Conservation (phyloP, 202 grass and related monocot species). For the Sporobolus alterniflorus region DNA sequence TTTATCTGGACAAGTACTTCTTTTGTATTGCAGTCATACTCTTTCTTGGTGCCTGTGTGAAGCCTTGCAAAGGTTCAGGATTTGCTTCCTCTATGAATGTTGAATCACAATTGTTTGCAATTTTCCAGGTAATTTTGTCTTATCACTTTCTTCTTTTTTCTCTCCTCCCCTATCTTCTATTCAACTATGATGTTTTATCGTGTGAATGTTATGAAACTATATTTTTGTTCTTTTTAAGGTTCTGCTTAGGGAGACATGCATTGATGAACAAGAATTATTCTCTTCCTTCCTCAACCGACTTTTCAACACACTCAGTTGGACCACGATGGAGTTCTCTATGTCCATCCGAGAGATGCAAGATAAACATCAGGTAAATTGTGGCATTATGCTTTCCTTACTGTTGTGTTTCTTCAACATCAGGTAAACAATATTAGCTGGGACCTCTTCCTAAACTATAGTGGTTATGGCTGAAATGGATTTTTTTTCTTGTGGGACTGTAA, state of each 20-base stretch:
- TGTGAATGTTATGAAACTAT: neutral
- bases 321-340: constrained; percentile 62
- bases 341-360: constrained; percentile 97
- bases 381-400: neutral
- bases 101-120: constrained; percentile 65
- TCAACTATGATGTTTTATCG: neutral
- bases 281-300: constrained; percentile 81
- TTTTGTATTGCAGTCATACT: constrained; percentile 82
- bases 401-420: constrained; percentile 12
- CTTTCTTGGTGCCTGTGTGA: constrained; percentile 99
- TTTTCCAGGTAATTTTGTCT: constrained; percentile 69
- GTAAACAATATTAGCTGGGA: neutral
- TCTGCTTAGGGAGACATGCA: constrained; percentile 69
- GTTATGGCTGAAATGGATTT: neutral
- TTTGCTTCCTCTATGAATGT: constrained; percentile 75
- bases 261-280: constrained; percentile 77
- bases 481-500: neutral
- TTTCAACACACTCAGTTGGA: constrained; percentile 93
- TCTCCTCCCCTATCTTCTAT: neutral
- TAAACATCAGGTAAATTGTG: constrained; percentile 64
- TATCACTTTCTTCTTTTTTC: neutral
- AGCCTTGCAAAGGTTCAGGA: constrained; percentile 78
- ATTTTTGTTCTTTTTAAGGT: constrained; percentile 58
- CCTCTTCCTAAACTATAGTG: neutral
- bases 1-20: constrained; percentile 10